Evolutionary conservation across 2,329 filamentous ascomycete species (phyloP), one percentile per base, ranked within the genome.

Genomic region (Colletotrichum cuscutae): DNA sequence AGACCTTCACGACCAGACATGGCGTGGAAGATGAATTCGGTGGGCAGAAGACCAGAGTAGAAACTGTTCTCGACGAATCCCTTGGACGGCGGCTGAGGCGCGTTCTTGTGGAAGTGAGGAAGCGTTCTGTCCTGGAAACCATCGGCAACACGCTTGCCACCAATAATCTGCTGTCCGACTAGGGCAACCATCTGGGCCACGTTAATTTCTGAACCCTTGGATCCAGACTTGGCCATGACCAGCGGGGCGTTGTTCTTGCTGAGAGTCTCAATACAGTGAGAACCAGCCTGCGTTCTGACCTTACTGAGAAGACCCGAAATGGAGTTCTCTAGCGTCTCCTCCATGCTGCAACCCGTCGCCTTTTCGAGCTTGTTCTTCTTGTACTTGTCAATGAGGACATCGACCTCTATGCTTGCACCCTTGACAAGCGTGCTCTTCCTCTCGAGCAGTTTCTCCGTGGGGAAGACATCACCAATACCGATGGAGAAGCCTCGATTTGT

Each of bases 131-230:
- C 96, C 81, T 98, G 96, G 84, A 99, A 99, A 7, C 97, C 97
- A 83, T 99, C 95, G 57, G 94, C 90, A 37, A 99, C 95, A 89
- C 97, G 95, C 79, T 94, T 91, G 61, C 95, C 95, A 73, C 94
- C 94, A 78, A 99, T 98, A 89, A 98, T 98, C 78, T 99, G 97
- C 84, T 99, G 97, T 63, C 97, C 97, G 80, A 99, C 97, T 72
- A 95, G 92, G 69, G 97, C 96, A 80, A 98, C 94, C 97, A 99
- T 99, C 85, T 99, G 97, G 9, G 97, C 97, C 42, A 99, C 97
- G 87, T 99, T 99, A 86, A 99, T 97, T 78, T 94, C 93, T 5
- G 95, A 98, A 81, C 97, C 97, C 83, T 99, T 99, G 66, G 96
- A 98, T 61, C 97, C 97, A 13, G 95, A 98, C 74, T 94, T 97